Base-by-base conservation (phyloP, 2,329 filamentous ascomycete genomes). In the Penicillium palitans region DNA sequence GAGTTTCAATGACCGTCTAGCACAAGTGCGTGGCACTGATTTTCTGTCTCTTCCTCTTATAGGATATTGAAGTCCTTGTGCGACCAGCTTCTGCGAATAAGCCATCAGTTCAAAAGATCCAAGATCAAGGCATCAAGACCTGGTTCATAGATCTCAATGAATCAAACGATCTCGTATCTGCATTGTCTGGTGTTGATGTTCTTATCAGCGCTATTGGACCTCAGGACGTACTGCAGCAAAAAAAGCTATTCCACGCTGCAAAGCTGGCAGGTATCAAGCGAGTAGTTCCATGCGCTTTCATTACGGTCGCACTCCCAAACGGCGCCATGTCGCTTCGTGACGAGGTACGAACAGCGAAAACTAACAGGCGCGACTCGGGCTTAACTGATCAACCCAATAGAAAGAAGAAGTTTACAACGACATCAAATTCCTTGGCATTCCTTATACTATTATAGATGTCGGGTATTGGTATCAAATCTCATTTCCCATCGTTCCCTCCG, bases 401-500 rank as follows among this genome's bases (percentile, higher is more conserved):
- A 83, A 83, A 67, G 77, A 83, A 60, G 61, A 70, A 4, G 68
- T 81, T 2, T 69, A 78, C 45, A 69, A 79, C 40, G 71, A 78
- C 42, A 69, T 83, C 48, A 74, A 76, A 59, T 60, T 66, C 13
- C 58, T 78, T 0, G 63, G 71, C 6, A 69, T 84, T 0, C 78
- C 80, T 0, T 84, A 79, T 66, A 84, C 81, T 1, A 65, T 79
- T 60, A 78, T 84, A 35, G 81, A 84, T 48, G 74, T 81, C 0
- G 82, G 81, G 3, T 81, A 70, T 67, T 84, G 81, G 82, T 78
- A 80, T 55, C 80, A 82, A 53, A 52, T 78, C 15, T 62, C 67
- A 1, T 64, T 75, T 12, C 74, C 74, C 0, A 15, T 24, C 39
- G 0, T 21, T 61, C 5, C 58, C 52, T 41, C 60, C 48, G 42